Evolutionary conservation across 352 stramenopile species (phyloP), one percentile per base, ranked within the genome.

Genomic region (Pythium grandisporangium): DNA sequence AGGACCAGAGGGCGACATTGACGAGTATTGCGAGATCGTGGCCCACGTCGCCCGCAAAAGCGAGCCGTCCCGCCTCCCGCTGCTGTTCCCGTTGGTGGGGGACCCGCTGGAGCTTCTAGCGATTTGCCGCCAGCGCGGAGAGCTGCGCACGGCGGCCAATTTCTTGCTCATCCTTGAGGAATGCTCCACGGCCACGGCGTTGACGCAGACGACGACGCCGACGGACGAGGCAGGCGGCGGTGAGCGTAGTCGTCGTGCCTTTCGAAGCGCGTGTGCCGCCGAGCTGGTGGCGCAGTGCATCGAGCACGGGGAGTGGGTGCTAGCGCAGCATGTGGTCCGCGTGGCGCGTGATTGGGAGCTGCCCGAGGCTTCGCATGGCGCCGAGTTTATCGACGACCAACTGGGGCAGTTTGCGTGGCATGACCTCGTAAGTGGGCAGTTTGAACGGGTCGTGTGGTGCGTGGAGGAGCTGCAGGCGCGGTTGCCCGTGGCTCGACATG

Each of bases 21-120:
- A 79, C 19, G 76, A 86, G 51, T 93, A 89, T 44, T 90, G 79
- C 23, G 79, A 90, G 47, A 85, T 93, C 27, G 69, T 93, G 6
- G 79, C 79, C 1, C 67, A 93, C 36, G 76, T 93, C 3, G 79
- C 76, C 22, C 74, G 76, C 20, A 93, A 93, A 53, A 87, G 76
- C 45, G 80, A 93, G 40, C 80, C 76, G 5, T 89, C 78, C 22
- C 70, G 80, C 2, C 53, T 89, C 10, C 64, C 70, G 40, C 5
- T 84, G 35, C 45, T 93, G 35, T 93, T 93, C 29, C 74, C 73
- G 1, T 35, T 62, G 3, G 76, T 66, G 0, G 80, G 80, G 0
- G 80, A 93, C 23, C 76, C 80, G 2, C 51, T 82, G 25, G 60
- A 82, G 25, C 54, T 93, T 19, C 59, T 93, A 2, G 46, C 43